Evolutionary conservation across 2,329 filamentous ascomycete species (phyloP).

Genomic region (Paramyrothecium sp.): DNA sequence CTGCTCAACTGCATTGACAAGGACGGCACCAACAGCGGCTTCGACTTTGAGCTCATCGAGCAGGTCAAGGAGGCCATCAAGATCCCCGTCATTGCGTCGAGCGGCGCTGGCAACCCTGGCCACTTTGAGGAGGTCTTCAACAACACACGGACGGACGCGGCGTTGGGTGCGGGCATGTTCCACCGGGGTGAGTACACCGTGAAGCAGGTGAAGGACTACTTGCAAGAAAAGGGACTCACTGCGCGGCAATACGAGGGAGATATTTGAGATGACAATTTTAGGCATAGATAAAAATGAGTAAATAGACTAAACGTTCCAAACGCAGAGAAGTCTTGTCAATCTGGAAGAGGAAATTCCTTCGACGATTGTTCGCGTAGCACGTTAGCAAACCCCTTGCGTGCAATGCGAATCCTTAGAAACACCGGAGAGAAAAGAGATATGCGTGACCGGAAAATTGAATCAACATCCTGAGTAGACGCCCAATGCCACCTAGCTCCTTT

Average conservation of each 20-base stretch:
- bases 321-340: too few species aligned
- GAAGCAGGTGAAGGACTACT: slow-evolving; percentile 83
- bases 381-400: too few species aligned
- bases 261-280: slow-evolving; percentile 23
- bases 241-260: slow-evolving; percentile 76
- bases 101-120: slow-evolving; percentile 80
- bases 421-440: neutral
- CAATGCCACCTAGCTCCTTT: neutral
- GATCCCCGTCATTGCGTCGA: slow-evolving; percentile 94
- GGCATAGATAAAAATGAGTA: slow-evolving; percentile 5
- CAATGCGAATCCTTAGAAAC: too few species aligned
- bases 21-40: slow-evolving; percentile 91
- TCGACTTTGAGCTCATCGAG: slow-evolving; percentile 86
- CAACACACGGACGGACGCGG: slow-evolving; percentile 84
- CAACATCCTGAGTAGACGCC: neutral
- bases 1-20: slow-evolving; percentile 97
- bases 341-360: too few species aligned
- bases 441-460: neutral
- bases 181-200: slow-evolving; percentile 95
- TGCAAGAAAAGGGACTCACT: slow-evolving; percentile 68
- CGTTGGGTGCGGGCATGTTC: slow-evolving; percentile 95
- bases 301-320: neutral
- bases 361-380: too few species aligned
- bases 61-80: slow-evolving; percentile 84
- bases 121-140: slow-evolving; percentile 93